A percentile compares a stretch with the other conserved stretches of the same genome.
phyloP scores from a whole-genome alignment of 345 rosid genomes.

The Salix suchowensis region DNA sequence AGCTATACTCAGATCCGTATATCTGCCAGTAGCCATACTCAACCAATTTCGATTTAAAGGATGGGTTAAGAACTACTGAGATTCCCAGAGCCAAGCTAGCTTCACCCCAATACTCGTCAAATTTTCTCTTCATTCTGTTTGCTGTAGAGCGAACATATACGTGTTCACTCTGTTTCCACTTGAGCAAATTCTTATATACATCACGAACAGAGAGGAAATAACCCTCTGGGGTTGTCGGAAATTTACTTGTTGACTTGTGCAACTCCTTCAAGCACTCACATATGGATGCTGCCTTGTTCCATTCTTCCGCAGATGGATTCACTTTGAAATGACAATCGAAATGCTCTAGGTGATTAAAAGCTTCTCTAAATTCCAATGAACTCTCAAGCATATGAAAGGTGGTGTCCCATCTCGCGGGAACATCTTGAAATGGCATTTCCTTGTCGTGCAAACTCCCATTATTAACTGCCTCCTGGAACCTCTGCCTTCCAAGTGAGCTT shows the following conservation, averaged over 20 bases:
- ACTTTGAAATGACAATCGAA: not conserved
- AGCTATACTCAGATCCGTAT: rapidly evolving
- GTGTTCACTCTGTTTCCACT: not conserved
- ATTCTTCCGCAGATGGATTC: not conserved
- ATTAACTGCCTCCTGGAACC: not conserved
- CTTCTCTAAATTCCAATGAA: not conserved
- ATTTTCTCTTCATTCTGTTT: not conserved
- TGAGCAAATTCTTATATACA: not conserved
- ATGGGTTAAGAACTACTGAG: not conserved
- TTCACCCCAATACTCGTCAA: not conserved
- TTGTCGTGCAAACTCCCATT: not conserved
- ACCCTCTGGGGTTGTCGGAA: not conserved
- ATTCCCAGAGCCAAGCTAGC: not conserved
- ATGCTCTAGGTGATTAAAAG: not conserved
- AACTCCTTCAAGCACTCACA: not conserved
- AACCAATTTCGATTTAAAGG: not conserved
- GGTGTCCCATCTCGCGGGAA: not conserved
- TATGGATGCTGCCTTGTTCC: not conserved
- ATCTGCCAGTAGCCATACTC: not conserved
- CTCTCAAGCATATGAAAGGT: not conserved
- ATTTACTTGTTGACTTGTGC: not conserved
- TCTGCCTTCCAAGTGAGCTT: not conserved
- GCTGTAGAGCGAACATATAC: not conserved
- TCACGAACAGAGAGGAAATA: not conserved
- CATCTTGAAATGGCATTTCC: not conserved